phyloP scores from a whole-genome alignment of 257 asterid genomes.

The Galeopsis tetrahit region DNA sequence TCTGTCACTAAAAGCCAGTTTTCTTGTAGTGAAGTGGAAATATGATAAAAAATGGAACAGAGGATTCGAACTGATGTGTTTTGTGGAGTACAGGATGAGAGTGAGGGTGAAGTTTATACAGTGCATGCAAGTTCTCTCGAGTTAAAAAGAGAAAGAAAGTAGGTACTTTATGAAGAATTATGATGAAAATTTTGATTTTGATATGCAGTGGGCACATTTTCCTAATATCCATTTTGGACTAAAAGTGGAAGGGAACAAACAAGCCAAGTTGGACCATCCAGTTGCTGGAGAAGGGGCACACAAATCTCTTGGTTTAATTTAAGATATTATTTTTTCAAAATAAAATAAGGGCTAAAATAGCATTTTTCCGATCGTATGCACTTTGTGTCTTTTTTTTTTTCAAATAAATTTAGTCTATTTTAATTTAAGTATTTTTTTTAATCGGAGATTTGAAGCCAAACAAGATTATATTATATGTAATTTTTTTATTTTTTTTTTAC shows the following conservation, averaged over 20 bases:
- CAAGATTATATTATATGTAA: too few relatives aligned
- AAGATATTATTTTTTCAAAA: not conserved
- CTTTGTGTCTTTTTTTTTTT: slow-evolving; percentile 28
- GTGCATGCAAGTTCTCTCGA: not conserved
- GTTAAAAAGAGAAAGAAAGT: not conserved
- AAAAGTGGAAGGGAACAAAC: slow-evolving; percentile 73
- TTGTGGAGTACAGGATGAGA: not conserved
- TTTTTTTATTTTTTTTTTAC: too few relatives aligned
- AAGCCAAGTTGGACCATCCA: slow-evolving; percentile 73
- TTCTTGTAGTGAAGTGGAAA: too few relatives aligned
- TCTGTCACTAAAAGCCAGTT: too few relatives aligned
- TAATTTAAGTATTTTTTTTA: not conserved
- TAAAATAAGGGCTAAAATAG: slow-evolving; percentile 31
- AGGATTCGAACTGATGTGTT: not conserved
- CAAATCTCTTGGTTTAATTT: slow-evolving; percentile 54
- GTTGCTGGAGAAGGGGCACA: slow-evolving; percentile 57
- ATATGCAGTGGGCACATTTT: slow-evolving; percentile 94
- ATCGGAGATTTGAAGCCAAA: too few relatives aligned
- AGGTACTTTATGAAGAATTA: not conserved
- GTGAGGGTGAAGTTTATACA: not conserved
- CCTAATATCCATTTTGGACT: slow-evolving; percentile 92
- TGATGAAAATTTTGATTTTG: not conserved
- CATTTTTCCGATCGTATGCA: slow-evolving; percentile 31
- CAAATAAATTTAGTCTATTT: slow-evolving; percentile 3
- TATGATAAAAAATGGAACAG: too few relatives aligned